Evolutionary conservation across 2,329 filamentous ascomycete species (phyloP).

Genomic region (Aplosporella prunicola): DNA sequence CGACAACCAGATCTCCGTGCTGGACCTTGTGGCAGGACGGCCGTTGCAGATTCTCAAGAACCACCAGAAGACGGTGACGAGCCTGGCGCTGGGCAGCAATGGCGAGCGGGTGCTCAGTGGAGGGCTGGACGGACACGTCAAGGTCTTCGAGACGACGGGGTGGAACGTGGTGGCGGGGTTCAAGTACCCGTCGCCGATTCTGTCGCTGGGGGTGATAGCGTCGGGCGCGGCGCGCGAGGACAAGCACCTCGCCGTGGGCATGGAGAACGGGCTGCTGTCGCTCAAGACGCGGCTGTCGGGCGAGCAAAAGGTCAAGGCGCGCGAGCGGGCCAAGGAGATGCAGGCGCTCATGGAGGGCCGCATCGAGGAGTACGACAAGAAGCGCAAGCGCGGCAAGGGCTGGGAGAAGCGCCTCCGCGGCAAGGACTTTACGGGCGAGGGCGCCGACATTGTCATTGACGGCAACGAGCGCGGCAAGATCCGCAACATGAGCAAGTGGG

Average conservation of each 20-base stretch:
- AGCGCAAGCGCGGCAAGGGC: constrained; percentile 50
- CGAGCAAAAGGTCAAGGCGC: constrained; percentile 65
- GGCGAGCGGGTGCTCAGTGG: constrained; percentile 76
- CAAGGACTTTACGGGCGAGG: constrained; percentile 74
- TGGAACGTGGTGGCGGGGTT: constrained; percentile 96
- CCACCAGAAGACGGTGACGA: constrained; percentile 96
- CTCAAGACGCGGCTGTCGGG: constrained; percentile 82
- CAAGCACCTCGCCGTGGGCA: constrained; percentile 87
- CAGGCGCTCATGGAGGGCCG: constrained; percentile 67
- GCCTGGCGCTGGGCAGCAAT: constrained; percentile 70
- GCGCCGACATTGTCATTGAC: constrained; percentile 80
- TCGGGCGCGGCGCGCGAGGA: constrained; percentile 63
- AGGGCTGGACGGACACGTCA: constrained; percentile 89
- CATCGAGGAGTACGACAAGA: constrained; percentile 67
- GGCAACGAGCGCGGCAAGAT: constrained; percentile 55
- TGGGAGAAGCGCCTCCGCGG: constrained; percentile 55
- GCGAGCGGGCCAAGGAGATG: constrained; percentile 77
- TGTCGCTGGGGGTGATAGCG: constrained; percentile 69
- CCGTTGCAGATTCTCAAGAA: constrained; percentile 81
- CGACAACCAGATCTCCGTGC: constrained; percentile 77
- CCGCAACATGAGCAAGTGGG: constrained; percentile 66
- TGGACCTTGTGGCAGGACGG: constrained; percentile 86
- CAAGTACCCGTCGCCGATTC: constrained; percentile 86
- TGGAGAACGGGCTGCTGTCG: constrained; percentile 87
- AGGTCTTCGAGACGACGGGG: constrained; percentile 84